Conservation (phyloP, 768 basidiomycete species). For the Suillus cothurnatus region DNA sequence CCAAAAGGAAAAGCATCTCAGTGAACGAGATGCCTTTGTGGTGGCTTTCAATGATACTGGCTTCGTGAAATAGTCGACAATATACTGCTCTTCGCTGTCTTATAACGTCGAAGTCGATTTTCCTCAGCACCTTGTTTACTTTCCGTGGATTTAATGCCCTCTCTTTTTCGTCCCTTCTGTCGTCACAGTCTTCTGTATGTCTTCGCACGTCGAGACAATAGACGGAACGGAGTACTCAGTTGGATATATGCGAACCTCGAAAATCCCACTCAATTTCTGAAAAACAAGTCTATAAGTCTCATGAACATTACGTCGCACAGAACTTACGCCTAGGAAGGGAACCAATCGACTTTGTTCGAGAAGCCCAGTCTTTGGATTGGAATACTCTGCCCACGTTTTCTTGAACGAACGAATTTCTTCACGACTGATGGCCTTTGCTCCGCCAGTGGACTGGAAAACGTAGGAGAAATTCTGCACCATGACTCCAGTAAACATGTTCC, state of each 20-base stretch:
- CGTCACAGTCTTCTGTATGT: constrained; percentile 38
- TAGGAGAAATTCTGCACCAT: constrained; percentile 96
- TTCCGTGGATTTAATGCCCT: constrained; percentile 57
- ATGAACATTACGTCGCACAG: not conserved
- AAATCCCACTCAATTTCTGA: constrained; percentile 82
- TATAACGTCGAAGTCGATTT: constrained; percentile 66
- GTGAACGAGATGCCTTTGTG: constrained; percentile 89
- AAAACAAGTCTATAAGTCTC: constrained; percentile 9
- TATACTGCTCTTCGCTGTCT: constrained; percentile 70
- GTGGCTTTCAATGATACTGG: constrained; percentile 67
- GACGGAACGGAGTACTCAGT: constrained; percentile 60
- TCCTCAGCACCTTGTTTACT: constrained; percentile 56
- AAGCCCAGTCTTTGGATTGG: constrained; percentile 77
- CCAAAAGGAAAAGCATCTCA: constrained; percentile 82
- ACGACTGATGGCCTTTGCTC: constrained; percentile 80
- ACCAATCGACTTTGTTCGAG: constrained; percentile 71
- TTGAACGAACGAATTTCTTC: constrained; percentile 96
- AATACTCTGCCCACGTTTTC: constrained; percentile 88
- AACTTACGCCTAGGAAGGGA: constrained; percentile 79
- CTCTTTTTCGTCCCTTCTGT: constrained; percentile 32
- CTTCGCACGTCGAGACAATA: constrained; percentile 54
- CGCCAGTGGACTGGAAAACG: constrained; percentile 85
- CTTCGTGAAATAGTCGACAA: constrained; percentile 85
- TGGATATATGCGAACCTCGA: constrained; percentile 88
- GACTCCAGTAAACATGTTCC: constrained; percentile 96